Conservation (phyloP, 176 grass and related monocot genomes). For the Calamus simplicifolius region DNA sequence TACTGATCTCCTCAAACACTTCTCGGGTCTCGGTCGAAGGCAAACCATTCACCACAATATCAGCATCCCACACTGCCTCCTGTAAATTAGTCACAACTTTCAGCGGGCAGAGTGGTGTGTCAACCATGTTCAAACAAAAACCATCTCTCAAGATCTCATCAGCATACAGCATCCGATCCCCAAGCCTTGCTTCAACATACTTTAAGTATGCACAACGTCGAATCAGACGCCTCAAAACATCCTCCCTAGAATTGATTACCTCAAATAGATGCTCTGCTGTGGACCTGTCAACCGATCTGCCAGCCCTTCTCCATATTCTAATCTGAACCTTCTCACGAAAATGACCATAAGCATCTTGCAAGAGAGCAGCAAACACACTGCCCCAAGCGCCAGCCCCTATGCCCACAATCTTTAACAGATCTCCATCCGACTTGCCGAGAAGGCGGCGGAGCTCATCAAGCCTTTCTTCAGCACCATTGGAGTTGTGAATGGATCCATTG, state of each 20-base stretch:
- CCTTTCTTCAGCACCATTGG: slow-evolving; percentile 57
- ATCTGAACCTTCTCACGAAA: slow-evolving; percentile 93
- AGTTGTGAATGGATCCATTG: slow-evolving; percentile 46
- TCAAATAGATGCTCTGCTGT: slow-evolving; percentile 81
- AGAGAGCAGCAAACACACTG: slow-evolving; percentile 82
- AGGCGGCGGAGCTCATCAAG: slow-evolving; percentile 71
- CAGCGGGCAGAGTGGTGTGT: slow-evolving; percentile 80
- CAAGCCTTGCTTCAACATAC: slow-evolving; percentile 88
- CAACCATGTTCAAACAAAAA: slow-evolving; percentile 87
- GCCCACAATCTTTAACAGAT: slow-evolving; percentile 95
- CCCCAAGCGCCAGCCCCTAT: slow-evolving; percentile 93
- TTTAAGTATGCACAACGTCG: slow-evolving; percentile 84
- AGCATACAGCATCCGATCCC: slow-evolving; percentile 62
- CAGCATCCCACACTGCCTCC: slow-evolving; percentile 98
- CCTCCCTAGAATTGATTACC: slow-evolving; percentile 95
- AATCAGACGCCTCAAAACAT: slow-evolving; percentile 78
- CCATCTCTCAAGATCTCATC: slow-evolving; percentile 91
- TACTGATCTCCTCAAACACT: slow-evolving; percentile 89
- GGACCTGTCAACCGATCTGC: slow-evolving; percentile 54
- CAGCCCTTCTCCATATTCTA: slow-evolving; percentile 76
- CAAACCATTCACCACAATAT: slow-evolving; percentile 87
- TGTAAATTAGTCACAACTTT: slow-evolving; percentile 97
- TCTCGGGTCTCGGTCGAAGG: slow-evolving; percentile 87
- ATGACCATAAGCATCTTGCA: slow-evolving; percentile 87
- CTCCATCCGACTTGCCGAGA: slow-evolving; percentile 78